These are phyloP conservation scores for Fusarium albidum DNA, from an alignment of 2,329 filamentous ascomycete genomes.

Conservation along the genomic window DNA sequence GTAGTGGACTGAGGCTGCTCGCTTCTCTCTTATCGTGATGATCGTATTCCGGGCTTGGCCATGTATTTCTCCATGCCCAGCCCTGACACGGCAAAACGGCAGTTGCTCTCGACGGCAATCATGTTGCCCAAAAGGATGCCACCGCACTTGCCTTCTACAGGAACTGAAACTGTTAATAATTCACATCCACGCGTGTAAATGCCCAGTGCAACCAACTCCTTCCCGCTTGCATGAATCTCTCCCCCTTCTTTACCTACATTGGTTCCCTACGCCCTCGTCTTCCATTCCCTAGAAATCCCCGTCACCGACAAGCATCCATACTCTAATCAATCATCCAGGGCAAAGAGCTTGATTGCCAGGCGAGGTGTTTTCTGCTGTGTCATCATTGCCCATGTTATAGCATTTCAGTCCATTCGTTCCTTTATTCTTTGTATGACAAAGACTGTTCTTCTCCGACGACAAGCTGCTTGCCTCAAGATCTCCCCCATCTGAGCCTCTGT, in stretches of 20 bases:
- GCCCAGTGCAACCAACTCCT: conserved; percentile 10
- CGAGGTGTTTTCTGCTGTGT: conserved; percentile 8
- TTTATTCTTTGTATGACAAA: conserved; percentile 9
- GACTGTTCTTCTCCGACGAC: background rate
- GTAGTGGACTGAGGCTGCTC: background rate
- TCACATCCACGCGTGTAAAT: too few relatives aligned
- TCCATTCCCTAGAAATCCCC: conserved; percentile 34
- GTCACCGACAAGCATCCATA: conserved; percentile 35
- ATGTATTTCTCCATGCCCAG: too few relatives aligned
- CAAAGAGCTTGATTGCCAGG: conserved; percentile 3
- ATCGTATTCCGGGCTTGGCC: too few relatives aligned
- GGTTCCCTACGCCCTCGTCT: conserved; percentile 23
- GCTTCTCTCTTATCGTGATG: background rate
- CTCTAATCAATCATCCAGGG: conserved; percentile 17
- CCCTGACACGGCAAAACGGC: too few relatives aligned
- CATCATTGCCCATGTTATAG: conserved; percentile 23
- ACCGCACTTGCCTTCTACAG: too few relatives aligned
- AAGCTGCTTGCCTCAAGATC: background rate
- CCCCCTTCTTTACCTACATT: conserved; percentile 11
- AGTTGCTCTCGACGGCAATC: too few relatives aligned
- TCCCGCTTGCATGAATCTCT: conserved; percentile 7
- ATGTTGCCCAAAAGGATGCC: too few relatives aligned
- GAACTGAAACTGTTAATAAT: too few relatives aligned
- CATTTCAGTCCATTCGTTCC: conserved; percentile 34
- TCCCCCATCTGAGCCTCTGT: background rate